These are phyloP conservation scores for Oehlia diaphana DNA, from an alignment of 192 early-diverging fungal genomes.

Conservation along the genomic window DNA sequence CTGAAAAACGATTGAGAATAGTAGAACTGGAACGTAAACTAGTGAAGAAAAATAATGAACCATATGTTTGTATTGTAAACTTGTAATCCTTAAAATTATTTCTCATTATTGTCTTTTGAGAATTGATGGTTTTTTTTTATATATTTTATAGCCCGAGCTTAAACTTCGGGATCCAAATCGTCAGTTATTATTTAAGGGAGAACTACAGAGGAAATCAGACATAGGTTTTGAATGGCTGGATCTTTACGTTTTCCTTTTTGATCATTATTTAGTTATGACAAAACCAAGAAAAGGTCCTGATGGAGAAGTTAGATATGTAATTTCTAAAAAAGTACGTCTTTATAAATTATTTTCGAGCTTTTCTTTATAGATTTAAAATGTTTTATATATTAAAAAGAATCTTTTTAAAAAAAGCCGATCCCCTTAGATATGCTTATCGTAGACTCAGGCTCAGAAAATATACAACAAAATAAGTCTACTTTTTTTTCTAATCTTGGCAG, in stretches of 20 bases:
- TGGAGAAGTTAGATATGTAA: slow-evolving; percentile 39
- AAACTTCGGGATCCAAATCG: slow-evolving; percentile 12
- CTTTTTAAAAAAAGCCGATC: slow-evolving; percentile 56
- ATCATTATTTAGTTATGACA: slow-evolving; percentile 80
- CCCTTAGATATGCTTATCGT: slow-evolving; percentile 76
- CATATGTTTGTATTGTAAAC: background rate
- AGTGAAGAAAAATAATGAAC: slow-evolving; percentile 17
- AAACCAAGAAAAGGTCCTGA: slow-evolving; percentile 64
- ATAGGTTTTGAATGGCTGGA: slow-evolving; percentile 34
- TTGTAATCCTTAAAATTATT: background rate
- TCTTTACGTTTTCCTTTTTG: slow-evolving; percentile 80
- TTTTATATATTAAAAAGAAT: background rate
- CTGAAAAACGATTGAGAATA: slow-evolving; percentile 70
- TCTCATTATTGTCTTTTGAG: too few species aligned
- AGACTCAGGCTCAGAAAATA: slow-evolving; percentile 50
- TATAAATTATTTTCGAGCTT: background rate
- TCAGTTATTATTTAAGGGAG: slow-evolving; percentile 22
- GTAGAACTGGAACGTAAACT: slow-evolving; percentile 48
- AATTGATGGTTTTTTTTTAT: background rate
- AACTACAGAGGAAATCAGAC: slow-evolving; percentile 15
- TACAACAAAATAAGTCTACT: slow-evolving; percentile 1
- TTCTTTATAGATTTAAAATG: background rate
- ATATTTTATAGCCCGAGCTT: slow-evolving; percentile 1
- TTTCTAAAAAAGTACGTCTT: slow-evolving; percentile 21
- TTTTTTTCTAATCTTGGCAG: slow-evolving; percentile 23